These are phyloP conservation scores for Centella asiatica DNA, from an alignment of 129 eudicot species.

Conservation along the genomic window DNA sequence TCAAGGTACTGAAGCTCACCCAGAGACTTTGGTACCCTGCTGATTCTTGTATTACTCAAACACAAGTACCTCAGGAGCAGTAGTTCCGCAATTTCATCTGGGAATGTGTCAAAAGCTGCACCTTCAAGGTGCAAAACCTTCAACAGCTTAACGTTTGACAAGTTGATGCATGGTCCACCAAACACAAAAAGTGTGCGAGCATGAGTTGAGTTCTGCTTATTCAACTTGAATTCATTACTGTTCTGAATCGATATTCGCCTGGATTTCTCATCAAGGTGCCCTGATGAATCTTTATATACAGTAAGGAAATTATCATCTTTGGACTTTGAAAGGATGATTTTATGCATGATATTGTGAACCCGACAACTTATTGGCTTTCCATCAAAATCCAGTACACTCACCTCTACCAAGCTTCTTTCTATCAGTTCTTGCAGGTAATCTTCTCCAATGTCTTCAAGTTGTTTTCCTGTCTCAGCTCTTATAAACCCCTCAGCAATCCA, in stretches of 20 bases:
- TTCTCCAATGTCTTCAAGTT: slow-evolving; percentile 18
- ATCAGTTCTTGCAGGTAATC: slow-evolving; percentile 22
- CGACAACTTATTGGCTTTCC: slow-evolving; percentile 8
- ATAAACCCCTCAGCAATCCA: slow-evolving; percentile 27
- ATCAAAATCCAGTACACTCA: neutral
- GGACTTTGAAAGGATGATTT: slow-evolving; percentile 11
- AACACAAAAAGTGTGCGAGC: slow-evolving; percentile 12
- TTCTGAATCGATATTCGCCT: slow-evolving; percentile 16
- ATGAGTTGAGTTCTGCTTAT: neutral
- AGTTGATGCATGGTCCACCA: too few species aligned
- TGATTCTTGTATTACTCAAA: slow-evolving; percentile 10
- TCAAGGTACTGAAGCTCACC: slow-evolving; percentile 15
- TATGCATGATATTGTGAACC: slow-evolving; percentile 12
- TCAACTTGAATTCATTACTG: neutral
- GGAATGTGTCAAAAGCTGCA: slow-evolving; percentile 11
- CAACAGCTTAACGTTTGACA: neutral
- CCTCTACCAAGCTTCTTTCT: slow-evolving; percentile 9
- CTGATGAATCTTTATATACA: neutral
- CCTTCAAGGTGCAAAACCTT: too few species aligned
- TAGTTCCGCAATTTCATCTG: slow-evolving; percentile 4
- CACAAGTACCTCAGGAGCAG: slow-evolving; percentile 13
- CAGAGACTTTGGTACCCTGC: slow-evolving; percentile 14
- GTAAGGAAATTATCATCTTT: slow-evolving; percentile 5
- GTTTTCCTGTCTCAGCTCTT: neutral
- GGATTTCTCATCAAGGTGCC: neutral